Base-by-base conservation (phyloP, 192 early-diverging fungal species). In the Coemansia sp. region DNA sequence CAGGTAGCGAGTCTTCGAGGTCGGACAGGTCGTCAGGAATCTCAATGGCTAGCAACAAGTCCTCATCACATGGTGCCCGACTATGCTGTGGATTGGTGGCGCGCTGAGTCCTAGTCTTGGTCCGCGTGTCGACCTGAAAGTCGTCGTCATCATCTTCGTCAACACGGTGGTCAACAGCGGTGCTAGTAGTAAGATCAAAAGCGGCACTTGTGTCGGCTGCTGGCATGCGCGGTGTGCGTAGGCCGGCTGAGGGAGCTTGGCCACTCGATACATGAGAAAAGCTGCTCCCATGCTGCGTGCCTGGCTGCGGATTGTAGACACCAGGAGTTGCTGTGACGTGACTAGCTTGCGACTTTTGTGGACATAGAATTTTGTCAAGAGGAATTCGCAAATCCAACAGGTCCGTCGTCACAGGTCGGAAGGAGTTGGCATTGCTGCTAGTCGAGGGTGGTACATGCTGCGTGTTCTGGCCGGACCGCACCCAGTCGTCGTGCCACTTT, bases 331-430 rank as follows among this genome's bases (percentile, higher is more conserved):
- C 50, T 52, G 9, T n/a, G 18, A 22, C n/a, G 45, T 18, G 45
- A 9, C 62, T 65, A 34, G 40, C 20, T 27, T 55, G n/a, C n/a
- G 55, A 16, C 35, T 5, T 35, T 32, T 16, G 44, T 29, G 64
- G 65, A 24, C 32, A 52, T 27, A 80, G 44, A 34, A 74, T 43
- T 13, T 30, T 59, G 7, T 80, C 78, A 24, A 80, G 24, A 1
- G 78, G 78, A 32, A 66, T 49, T 32, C 64, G 61, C 22, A 75
- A 49, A 56, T 80, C 65, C 49, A 80, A 67, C 38, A 80, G 64
- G 18, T 61, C 73, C 1, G 18, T 20, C 4, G 73, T 67, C 10
- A 75, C 43, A 1, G 73, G 69, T 1, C 56, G 9, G 49, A 80
- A 80, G 30, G 45, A 24, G 37, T 39, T 15, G 30, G 41, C 24